Base-by-base conservation (phyloP, 2,329 filamentous ascomycete species). In the Fusarium setosum region DNA sequence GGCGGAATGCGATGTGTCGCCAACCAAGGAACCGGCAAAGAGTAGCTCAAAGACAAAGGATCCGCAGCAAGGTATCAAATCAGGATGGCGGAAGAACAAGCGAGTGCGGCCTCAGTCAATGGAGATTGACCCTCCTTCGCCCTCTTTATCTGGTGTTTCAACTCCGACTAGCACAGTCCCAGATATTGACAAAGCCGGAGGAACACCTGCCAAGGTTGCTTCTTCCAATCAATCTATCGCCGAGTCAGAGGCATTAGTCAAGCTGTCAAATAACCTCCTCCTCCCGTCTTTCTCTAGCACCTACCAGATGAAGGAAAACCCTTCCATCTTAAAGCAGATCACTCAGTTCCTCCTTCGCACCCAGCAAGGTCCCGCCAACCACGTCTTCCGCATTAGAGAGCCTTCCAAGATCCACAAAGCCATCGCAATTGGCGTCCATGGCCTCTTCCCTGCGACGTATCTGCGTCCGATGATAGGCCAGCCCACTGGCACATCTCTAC, bases 401-500 rank as follows among this genome's bases (percentile, higher is more conserved):
- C 83, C 88, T 0, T 91, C 88, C 1, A 91, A 86, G 66, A 88
- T 98, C 44, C 93, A 88, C 73, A 96, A 91, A 68, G 96, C 96
- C 12, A 84, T 99, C 6, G 94, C 94, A 2, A 97, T 99, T 68
- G 96, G 96, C 35, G 89, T 99, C 1, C 96, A 99, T 76, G 96
- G 96, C 1, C 91, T 97, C 61, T 97, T 98, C 68, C 96, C 96
- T 1, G 93, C 93, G 1, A 88, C 91, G 0, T 87, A 96, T 38
- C 84, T 99, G 32, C 90, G 96, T n/a, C 92, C 91, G 18, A 92
- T 99, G 69, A 90, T 98, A 15, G 96, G 96, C 0, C 95, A 97
- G 71, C 96, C 96, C 0, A 99, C 94, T 1, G 96, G 96, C 6
- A 99, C 96, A 1, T 98, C 95, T 0, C 89, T 98, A 56, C 90